These are phyloP conservation scores for Moesziomyces sp. DNA, from an alignment of 1,284 basidiomycete species.

Conservation along the genomic window DNA sequence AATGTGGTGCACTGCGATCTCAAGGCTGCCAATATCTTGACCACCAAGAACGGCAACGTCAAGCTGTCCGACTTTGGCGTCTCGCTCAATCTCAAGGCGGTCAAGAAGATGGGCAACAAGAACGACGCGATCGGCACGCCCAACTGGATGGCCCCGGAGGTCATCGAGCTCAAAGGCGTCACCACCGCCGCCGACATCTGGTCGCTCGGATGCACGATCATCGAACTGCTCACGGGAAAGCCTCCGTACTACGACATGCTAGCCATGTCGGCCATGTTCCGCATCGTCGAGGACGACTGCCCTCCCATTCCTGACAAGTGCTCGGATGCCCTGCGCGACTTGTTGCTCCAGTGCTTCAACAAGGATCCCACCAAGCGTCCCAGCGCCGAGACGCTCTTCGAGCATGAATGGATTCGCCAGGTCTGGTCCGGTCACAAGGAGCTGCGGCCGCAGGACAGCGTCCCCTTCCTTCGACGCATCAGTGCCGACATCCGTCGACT, in stretches of 20 bases:
- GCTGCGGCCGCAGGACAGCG: conserved; percentile 81
- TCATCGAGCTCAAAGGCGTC: conserved; percentile 77
- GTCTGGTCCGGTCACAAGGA: conserved; percentile 79
- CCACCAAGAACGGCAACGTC: conserved; percentile 72
- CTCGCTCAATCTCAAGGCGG: conserved; percentile 61
- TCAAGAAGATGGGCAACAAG: conserved; percentile 78
- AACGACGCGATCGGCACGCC: conserved; percentile 83
- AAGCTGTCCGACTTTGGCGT: conserved; percentile 74
- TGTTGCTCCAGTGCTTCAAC: conserved; percentile 84
- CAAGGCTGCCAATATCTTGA: conserved; percentile 73
- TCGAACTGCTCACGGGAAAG: conserved; percentile 88
- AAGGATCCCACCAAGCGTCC: conserved; percentile 85
- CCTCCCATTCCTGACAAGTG: conserved; percentile 84
- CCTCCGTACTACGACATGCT: conserved; percentile 83
- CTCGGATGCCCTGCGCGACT: conserved; percentile 79
- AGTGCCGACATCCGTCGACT: conserved; percentile 82
- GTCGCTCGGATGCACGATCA: conserved; percentile 92
- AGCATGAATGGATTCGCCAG: conserved; percentile 87
- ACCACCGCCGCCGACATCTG: conserved; percentile 77
- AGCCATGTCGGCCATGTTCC: conserved; percentile 76
- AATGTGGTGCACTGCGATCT: conserved; percentile 75
- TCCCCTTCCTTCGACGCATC: conserved; percentile 89
- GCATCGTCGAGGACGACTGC: conserved; percentile 89
- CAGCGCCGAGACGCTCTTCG: conserved; percentile 82
- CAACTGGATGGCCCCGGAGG: conserved; percentile 98